These are phyloP conservation scores for Plasmodium cynomolgi DNA, from an alignment of 169 alveolate species.

Conservation along the genomic window DNA sequence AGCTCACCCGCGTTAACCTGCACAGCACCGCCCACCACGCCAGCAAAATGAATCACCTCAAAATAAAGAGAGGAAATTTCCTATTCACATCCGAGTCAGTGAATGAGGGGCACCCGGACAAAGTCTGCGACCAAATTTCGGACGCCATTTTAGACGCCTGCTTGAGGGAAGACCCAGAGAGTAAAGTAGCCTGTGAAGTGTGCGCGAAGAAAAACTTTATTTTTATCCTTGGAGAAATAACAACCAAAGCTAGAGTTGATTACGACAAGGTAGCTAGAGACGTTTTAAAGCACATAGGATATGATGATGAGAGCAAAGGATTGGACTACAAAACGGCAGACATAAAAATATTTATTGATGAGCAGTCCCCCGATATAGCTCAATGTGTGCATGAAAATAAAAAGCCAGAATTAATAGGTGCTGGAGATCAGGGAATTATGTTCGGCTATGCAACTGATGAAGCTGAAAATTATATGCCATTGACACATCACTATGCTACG, in stretches of 20 bases:
- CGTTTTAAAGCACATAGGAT: slow-evolving; percentile 93
- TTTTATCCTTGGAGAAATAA: slow-evolving; percentile 98
- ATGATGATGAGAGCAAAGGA: slow-evolving; percentile 92
- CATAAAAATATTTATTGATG: slow-evolving; percentile 93
- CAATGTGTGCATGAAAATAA: slow-evolving; percentile 96
- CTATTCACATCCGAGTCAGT: slow-evolving; percentile 99
- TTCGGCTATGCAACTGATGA: slow-evolving; percentile 99
- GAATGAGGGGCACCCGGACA: slow-evolving; percentile 99
- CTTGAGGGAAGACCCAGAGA: slow-evolving; percentile 91
- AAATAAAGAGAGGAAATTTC: slow-evolving; percentile 85
- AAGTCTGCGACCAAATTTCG: slow-evolving; percentile 99
- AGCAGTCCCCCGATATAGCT: slow-evolving; percentile 97
- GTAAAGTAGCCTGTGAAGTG: slow-evolving; percentile 96
- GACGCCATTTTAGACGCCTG: slow-evolving; percentile 99
- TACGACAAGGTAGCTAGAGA: slow-evolving; percentile 96
- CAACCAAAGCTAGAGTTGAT: slow-evolving; percentile 92
- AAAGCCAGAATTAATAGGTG: slow-evolving; percentile 82
- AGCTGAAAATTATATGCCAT: slow-evolving; percentile 97
- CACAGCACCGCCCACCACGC: neutral
- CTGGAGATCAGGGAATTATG: slow-evolving; percentile 99
- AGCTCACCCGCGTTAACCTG: neutral
- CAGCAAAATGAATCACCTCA: slow-evolving; percentile 38
- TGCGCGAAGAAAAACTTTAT: slow-evolving; percentile 95
- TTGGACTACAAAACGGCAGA: slow-evolving; percentile 95
- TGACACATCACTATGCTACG: slow-evolving; percentile 97